Percentiles rank a stretch among this genome's conserved stretches.
These are phyloP conservation scores for Lycium barbarum DNA, from an alignment of 257 asterid species.

Conservation along the genomic window DNA sequence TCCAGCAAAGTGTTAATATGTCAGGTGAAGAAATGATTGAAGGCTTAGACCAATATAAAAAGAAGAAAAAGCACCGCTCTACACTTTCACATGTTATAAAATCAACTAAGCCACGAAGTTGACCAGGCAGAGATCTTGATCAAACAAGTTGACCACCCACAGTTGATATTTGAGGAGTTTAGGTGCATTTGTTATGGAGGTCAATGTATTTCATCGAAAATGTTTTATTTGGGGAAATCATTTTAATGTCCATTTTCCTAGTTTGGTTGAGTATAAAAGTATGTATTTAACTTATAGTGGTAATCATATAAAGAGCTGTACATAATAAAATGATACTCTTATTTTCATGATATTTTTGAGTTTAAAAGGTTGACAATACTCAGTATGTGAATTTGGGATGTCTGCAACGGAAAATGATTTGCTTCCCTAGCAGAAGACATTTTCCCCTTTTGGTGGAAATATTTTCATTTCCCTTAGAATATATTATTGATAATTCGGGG, in stretches of 20 bases:
- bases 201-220: neutral
- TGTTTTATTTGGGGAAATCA: neutral
- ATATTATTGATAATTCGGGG: neutral
- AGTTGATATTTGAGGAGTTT: conserved; percentile 5
- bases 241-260: neutral
- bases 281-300: neutral
- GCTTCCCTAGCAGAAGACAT: neutral
- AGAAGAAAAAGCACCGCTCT: neutral
- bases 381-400: neutral
- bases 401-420: neutral
- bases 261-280: neutral
- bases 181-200: neutral
- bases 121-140: neutral
- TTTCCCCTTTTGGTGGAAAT: neutral
- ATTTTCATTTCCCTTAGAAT: neutral
- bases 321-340: neutral
- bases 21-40: neutral
- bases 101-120: neutral
- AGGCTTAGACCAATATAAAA: neutral
- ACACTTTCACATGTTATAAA: neutral
- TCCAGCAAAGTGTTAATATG: neutral
- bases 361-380: neutral
- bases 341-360: neutral
- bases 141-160: neutral
- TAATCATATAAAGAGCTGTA: neutral